Base-by-base conservation (phyloP, 1,284 basidiomycete genomes). In the Papiliotrema terrestris region DNA sequence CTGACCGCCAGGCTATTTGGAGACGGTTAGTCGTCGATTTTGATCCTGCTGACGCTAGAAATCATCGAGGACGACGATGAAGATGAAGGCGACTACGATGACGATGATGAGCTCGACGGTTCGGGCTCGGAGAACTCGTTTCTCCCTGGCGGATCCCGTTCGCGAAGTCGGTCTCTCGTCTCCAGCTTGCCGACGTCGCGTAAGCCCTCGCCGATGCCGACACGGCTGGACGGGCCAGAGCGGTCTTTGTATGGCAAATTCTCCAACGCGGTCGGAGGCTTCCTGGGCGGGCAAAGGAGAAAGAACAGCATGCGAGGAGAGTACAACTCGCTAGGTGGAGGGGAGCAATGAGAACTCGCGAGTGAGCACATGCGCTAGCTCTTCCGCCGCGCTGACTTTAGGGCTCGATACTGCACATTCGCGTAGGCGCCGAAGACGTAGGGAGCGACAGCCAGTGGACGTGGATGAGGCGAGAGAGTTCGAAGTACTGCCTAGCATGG, bases 291-390 rank as follows among this genome's bases (percentile, higher is more conserved):
- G n/a, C 42, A 29, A 3, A 55, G 46, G 45, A 67, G 76, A 25
- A 78, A 77, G 52, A 71, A 66, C 13, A 73, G 80, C 55, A 73
- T 59, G 36, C 51, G 68, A 22, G 73, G 71, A 9, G 64, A 64
- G 19, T 88, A 88, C 69, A 78, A 82, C 60, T 80, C 83, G 52
- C 82, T 87, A 52, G 75, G 72, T 41, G 47, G 51, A 77, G 73
- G 22, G 39, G 81, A 83, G 39, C 82, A 85, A 81, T 86, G 85
- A 83, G 83, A 84, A 84, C 78, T 84, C 79, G 80, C 80, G 84
- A 84, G 83, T 77, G 59, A 64, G 72, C n/a, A n/a, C n/a, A n/a
- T 65, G 23, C 26, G 13, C 13, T 4, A n/a, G 2, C 32, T 17
- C 47, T 15, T 32, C 29, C 6, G 29, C 11, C 6, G 5, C 6